These are phyloP conservation scores for Withania somnifera DNA, from an alignment of 305 asterid genomes.

Conservation along the genomic window DNA sequence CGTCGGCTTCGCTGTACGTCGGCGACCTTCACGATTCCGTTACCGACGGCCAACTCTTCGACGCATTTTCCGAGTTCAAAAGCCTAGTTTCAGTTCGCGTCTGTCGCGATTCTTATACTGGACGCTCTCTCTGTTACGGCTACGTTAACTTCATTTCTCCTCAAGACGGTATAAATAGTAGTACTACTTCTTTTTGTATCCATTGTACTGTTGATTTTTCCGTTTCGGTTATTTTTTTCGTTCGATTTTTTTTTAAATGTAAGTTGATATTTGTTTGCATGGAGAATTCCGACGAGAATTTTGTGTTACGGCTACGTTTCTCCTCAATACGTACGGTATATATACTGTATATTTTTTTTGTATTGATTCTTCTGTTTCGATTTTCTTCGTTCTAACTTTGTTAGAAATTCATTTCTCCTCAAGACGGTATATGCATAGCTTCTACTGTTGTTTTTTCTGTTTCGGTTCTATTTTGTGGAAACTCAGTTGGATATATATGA, in stretches of 20 bases:
- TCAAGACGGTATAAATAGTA: constrained; percentile 57
- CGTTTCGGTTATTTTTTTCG: too few relatives aligned
- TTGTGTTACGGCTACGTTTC: constrained; percentile 68
- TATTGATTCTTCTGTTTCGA: background rate
- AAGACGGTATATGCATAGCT: too few relatives aligned
- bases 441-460: too few relatives aligned
- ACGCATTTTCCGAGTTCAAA: constrained; percentile 50
- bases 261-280: too few relatives aligned
- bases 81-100: constrained; percentile 55
- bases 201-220: too few relatives aligned
- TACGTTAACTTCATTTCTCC: constrained; percentile 62
- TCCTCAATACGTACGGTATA: constrained; percentile 54
- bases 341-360: too few relatives aligned
- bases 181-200: too few relatives aligned
- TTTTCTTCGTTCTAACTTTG: background rate
- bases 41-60: constrained; percentile 39
- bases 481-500: too few relatives aligned
- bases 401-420: too few relatives aligned
- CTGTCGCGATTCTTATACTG: constrained; percentile 68
- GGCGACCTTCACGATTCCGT: constrained; percentile 69
- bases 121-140: constrained; percentile 73
- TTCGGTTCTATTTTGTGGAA: too few relatives aligned
- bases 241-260: too few relatives aligned
- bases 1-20: constrained; percentile 66
- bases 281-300: too few relatives aligned